Evolutionary conservation across 2,329 filamentous ascomycete genomes (phyloP).

Genomic region (Trematosphaeria pertusa): DNA sequence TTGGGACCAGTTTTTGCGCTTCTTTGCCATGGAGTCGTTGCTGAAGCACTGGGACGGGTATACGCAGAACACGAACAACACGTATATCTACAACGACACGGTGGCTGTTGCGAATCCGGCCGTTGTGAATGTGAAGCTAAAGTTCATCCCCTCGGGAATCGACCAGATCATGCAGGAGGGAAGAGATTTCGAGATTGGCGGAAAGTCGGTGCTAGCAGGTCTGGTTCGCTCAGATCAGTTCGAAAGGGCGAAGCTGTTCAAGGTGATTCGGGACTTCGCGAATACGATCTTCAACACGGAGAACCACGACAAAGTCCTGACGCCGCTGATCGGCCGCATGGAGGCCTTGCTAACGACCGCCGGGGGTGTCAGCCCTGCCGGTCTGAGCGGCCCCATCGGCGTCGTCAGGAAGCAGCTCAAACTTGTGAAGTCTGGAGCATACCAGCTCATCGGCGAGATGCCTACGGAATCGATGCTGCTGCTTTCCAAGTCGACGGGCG

Average conservation of each 20-base stretch:
- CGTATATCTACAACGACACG: constrained; percentile 9
- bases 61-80: constrained; percentile 9
- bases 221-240: constrained; percentile 1
- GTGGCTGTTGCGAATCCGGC: constrained; percentile 5
- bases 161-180: constrained; percentile 9
- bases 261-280: constrained; percentile 1
- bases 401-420: constrained; percentile 6
- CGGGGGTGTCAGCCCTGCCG: no score
- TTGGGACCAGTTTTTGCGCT: neutral
- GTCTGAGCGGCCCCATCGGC: neutral
- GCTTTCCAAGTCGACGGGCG: neutral
- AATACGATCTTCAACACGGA: constrained; percentile 6
- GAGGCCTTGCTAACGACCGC: constrained; percentile 4
- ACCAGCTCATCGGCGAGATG: constrained; percentile 5
- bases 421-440: constrained; percentile 2
- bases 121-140: constrained; percentile 6
- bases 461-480: neutral
- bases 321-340: constrained; percentile 6
- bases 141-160: constrained; percentile 10
- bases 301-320: constrained; percentile 5
- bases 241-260: neutral
- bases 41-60: constrained; percentile 13
- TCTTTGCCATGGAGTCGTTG: constrained; percentile 10
- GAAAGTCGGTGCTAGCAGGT: neutral
- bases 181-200: constrained; percentile 2